Percentiles rank a stretch among this genome's conserved stretches.
phyloP scores from a whole-genome alignment of 2,329 filamentous ascomycete species.

The Hymenoscyphus fructigenus region DNA sequence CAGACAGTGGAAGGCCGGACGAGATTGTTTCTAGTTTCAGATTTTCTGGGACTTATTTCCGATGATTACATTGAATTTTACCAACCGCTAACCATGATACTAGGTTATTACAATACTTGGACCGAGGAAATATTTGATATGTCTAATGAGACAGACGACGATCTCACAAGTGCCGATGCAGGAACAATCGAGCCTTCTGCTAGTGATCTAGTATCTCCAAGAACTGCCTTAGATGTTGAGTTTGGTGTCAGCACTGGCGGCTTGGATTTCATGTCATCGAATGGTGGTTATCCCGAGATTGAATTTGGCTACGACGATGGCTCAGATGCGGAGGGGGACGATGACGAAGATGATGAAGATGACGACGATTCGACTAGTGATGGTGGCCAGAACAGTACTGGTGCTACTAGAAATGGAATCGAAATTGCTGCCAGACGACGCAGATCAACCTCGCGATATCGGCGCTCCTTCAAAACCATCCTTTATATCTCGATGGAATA shows the following conservation, averaged over 20 bases:
- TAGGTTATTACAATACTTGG: constrained; percentile 96
- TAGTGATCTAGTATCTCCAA: constrained; percentile 29
- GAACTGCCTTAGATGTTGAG: constrained; percentile 30
- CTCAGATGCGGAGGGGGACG: constrained; percentile 47
- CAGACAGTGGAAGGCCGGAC: neutral
- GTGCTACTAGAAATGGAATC: constrained; percentile 20
- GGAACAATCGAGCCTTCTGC: constrained; percentile 30
- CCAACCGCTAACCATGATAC: neutral
- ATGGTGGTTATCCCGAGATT: constrained; percentile 69
- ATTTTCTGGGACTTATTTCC: neutral
- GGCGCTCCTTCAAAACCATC: constrained; percentile 64
- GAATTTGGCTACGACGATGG: constrained; percentile 66
- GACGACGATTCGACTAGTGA: constrained; percentile 45
- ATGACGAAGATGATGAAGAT: constrained; percentile 46
- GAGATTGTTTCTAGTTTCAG: neutral
- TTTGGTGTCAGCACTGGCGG: constrained; percentile 65
- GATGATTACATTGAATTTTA: neutral
- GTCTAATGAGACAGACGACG: constrained; percentile 53
- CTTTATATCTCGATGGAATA: constrained; percentile 99
- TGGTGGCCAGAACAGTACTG: constrained; percentile 41
- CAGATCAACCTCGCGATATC: constrained; percentile 38
- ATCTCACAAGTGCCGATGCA: constrained; percentile 49
- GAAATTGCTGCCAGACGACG: constrained; percentile 29
- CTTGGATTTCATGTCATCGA: constrained; percentile 88
- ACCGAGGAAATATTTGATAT: constrained; percentile 67